Conservation (phyloP, 495 filamentous ascomycete species). For the Copromyces sp. region DNA sequence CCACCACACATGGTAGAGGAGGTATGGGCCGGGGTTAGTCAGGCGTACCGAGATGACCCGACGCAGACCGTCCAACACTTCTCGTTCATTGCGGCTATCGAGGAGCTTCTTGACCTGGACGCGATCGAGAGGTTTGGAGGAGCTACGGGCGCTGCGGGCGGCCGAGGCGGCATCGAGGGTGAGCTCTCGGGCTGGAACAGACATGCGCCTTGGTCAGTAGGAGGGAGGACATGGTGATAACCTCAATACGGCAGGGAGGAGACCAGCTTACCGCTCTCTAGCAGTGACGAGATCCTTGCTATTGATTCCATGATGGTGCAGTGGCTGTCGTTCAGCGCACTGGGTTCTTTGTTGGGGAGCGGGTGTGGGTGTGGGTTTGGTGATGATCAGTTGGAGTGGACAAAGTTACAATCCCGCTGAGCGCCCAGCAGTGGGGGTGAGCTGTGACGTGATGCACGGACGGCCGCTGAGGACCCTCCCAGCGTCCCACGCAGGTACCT, state of each 20-base stretch:
- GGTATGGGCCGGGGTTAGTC: neutral
- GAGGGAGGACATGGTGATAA: constrained; percentile 5
- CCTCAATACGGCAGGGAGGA: neutral
- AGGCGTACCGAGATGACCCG: constrained; percentile 73
- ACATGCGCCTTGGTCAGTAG: constrained; percentile 11
- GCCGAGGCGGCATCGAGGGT: constrained; percentile 92
- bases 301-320: constrained; percentile 71
- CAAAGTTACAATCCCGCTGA: neutral
- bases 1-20: neutral
- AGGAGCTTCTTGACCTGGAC: constrained; percentile 84
- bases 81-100: constrained; percentile 86
- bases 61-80: constrained; percentile 84
- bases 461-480: neutral
- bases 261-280: constrained; percentile 68
- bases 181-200: constrained; percentile 70
- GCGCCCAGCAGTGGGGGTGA: neutral
- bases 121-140: constrained; percentile 40
- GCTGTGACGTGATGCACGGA: neutral
- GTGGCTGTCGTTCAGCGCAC: constrained; percentile 4
- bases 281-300: constrained; percentile 79
- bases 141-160: constrained; percentile 45
- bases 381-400: neutral
- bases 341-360: neutral
- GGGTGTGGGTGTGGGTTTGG: neutral
- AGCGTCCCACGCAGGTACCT: neutral